Base-by-base conservation (phyloP, 1,284 basidiomycete species). In the Ceratobasidium sp. region DNA sequence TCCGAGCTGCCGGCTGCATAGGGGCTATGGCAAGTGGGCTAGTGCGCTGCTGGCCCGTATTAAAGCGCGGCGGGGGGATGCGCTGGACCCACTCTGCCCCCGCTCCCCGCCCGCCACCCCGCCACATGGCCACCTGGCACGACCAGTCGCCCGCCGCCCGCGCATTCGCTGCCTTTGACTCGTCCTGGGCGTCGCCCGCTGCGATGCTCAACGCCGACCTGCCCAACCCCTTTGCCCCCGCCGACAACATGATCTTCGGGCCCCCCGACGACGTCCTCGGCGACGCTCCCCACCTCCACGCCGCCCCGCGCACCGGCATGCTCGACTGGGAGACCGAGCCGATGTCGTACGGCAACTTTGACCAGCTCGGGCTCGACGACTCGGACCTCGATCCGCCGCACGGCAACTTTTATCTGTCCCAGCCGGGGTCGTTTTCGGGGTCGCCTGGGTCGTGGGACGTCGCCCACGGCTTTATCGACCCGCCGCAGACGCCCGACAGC, bases 401-500 rank as follows among this genome's bases (percentile, higher is more conserved):
- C 40, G 70, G 70, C 29, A 51, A 52, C 46, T 74, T 74, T 49
- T 74, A 59, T 34, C 70, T 74, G 19, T 37, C 44, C 13, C 13
- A 74, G 17, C 56, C 69, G 40, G 43, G 40, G 15, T 52, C 57
- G 44, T 74, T 74, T 44, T 49, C 44, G 43, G 70, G 61, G 29
- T 64, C 70, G 25, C 70, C 70, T 19, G 19, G 57, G 44, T 74
- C 70, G n/a, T 74, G 70, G 70, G 70, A 73, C 43, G 46, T 73
- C 19, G 61, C 43, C 37, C 44, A 59, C 4, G 70, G 40, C 29
- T 40, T 52, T 29, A 64, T 74, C 59, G 70, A 74, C 6, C 70
- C 59, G 46, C 70, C 70, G 25, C 51, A 62, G 46, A 74, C 70
- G 34, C 70, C 70, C 2, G 70, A 74, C 29, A 74, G 70, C 61